Conservation (phyloP, 805 yeast genomes). For the Wickerhamomyces chambardii region DNA sequence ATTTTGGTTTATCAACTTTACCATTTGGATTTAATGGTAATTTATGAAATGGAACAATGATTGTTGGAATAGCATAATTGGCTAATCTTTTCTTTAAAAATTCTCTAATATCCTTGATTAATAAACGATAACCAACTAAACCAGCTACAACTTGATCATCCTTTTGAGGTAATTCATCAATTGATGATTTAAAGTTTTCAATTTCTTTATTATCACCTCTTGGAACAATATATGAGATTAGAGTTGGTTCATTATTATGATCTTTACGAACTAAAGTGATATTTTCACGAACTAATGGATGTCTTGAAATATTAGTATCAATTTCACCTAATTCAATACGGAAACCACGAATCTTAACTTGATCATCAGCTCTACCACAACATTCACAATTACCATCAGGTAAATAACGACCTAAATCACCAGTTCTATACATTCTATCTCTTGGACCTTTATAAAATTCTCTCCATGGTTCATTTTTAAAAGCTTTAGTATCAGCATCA, state of each 20-base stretch:
- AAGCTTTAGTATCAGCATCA: conserved; percentile 37
- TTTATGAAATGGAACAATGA: conserved; percentile 78
- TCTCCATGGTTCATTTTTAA: conserved; percentile 53
- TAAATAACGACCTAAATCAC: conserved; percentile 92
- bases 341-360: conserved; percentile 97
- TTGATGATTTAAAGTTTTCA: conserved; percentile 32
- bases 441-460: conserved; percentile 87
- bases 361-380: conserved; percentile 98
- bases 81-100: conserved; percentile 86
- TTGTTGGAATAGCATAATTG: conserved; percentile 85
- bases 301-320: conserved; percentile 94
- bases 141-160: conserved; percentile 71
- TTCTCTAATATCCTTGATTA: conserved; percentile 75
- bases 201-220: conserved; percentile 41
- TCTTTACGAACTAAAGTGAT: conserved; percentile 87
- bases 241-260: conserved; percentile 84
- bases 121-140: conserved; percentile 61
- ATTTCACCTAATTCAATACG: conserved; percentile 98
- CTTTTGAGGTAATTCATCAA: conserved; percentile 31
- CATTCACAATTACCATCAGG: conserved; percentile 98
- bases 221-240: conserved; percentile 90
- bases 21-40: conserved; percentile 97
- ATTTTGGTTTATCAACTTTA: conserved; percentile 93
- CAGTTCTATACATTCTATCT: conserved; percentile 93
- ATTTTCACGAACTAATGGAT: conserved; percentile 86